Evolutionary conservation across 305 asterid genomes (phyloP), one percentile per base, ranked within the genome.

Genomic region (Fraxinus platypoda): DNA sequence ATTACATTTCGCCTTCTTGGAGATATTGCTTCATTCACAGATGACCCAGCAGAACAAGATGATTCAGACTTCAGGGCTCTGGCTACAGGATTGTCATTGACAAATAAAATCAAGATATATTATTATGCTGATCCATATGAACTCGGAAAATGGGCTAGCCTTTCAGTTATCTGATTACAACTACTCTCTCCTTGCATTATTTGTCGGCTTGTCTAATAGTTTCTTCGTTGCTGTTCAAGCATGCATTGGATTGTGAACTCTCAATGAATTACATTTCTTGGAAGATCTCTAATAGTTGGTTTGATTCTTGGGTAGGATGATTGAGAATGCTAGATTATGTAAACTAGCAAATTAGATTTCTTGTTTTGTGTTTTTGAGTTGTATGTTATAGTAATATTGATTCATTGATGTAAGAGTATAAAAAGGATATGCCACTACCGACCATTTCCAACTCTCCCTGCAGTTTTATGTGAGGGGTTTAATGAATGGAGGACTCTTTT

Each of bases 81-180:
- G 88, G 93, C 98, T 31, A 81, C 95, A 34, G 98, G 98, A 21
- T 80, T 95, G 89, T 93, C 94, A 54, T 82, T 95, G 88, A 87
- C 91, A 6, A 93, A 92, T 86, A 94, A 90, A 87, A 74, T 95
- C 77, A 95, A 95, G 91, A 23, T 95, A 84, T 95, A 94, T 85
- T 95, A 95, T 83, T 92, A 94, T 79, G 97, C 93, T 1, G 98
- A 93, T 81, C 97, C 98, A 1, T 93, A 93, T 19, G 99, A 95
- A 78, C 95, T 95, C 2, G 99, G 98, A 9, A 95, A 95, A 88
- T 95, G 98, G 98, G 98, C 97, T 13, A 93, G 95, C 83, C 97
- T 93, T 82, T 95, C 98, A 7, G 96, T 95, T 73, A 86, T 95
- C 70, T 95, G 93, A 94, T 82, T 74, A 28, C 37, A 26, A 11